phyloP scores from a whole-genome alignment of 1,284 basidiomycete species.

The Pascua sp. region DNA sequence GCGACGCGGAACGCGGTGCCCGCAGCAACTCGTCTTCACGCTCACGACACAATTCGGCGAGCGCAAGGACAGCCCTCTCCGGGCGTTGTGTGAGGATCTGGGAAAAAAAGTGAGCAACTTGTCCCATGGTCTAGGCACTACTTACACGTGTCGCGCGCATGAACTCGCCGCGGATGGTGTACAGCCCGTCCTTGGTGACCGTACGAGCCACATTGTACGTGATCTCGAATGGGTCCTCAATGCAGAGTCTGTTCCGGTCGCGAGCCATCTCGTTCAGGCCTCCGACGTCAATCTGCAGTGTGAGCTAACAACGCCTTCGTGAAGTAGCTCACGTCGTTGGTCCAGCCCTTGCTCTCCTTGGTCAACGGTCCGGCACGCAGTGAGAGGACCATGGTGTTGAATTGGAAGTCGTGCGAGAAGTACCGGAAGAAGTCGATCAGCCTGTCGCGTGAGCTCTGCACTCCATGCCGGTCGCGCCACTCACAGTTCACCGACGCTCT shows the following conservation, averaged over 20 bases:
- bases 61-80: conserved; percentile 71
- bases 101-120: conserved; percentile 4
- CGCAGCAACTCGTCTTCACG: conserved; percentile 50
- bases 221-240: conserved; percentile 95
- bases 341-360: conserved; percentile 91
- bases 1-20: conserved; percentile 50
- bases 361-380: conserved; percentile 83
- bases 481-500: conserved; percentile 87
- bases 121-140: neutral
- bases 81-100: conserved; percentile 69
- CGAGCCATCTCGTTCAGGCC: conserved; percentile 64
- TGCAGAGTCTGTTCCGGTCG: conserved; percentile 87
- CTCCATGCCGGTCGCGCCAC: conserved; percentile 34
- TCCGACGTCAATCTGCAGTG: conserved; percentile 50
- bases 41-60: conserved; percentile 72
- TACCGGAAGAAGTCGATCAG: conserved; percentile 98
- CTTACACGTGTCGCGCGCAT: conserved; percentile 79
- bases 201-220: conserved; percentile 95
- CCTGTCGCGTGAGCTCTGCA: conserved; percentile 48
- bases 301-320: conserved; percentile 46
- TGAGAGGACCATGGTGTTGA: conserved; percentile 86
- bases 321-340: conserved; percentile 67
- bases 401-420: conserved; percentile 89
- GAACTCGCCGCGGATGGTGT: conserved; percentile 96
- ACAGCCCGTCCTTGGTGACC: conserved; percentile 92